Base-by-base conservation (phyloP, 2,329 filamentous ascomycete species). In the Ophiostoma perfectum region DNA sequence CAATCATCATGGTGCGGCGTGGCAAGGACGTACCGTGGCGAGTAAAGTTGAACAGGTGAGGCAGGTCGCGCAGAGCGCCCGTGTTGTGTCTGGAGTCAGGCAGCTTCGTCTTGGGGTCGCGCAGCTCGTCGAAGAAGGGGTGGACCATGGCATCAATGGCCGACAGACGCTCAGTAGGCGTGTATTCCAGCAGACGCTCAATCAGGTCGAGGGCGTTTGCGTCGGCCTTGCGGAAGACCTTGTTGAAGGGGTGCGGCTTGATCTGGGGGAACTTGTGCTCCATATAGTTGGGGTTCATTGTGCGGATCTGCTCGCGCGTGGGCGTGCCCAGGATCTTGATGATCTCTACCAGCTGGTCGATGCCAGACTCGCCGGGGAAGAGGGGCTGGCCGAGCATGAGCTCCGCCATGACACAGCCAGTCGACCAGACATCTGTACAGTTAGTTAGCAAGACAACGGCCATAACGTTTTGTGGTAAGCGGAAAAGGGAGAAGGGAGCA, bases 211-310 rank as follows among this genome's bases (percentile, higher is more conserved):
- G 96, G 52, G 95, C 94, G 75, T 92, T 93, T 44, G 88, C 85
- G 73, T 97, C 92, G 68, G 95, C 95, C 86, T 96, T 97, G 74
- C 95, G 90, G 86, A 99, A 98, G 68, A 99, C 95, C 86, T 98
- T 98, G 82, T 91, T 96, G 84, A 99, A 99, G 41, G 95, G 95
- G 77, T 99, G 95, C 69, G 95, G 95, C 84, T 99, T 99, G 83
- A 99, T 99, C 80, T 99, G 95, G 64, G 95, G 95, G 81, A 99
- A 99, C 83, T 98, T 98, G 83, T 99, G 95, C 82, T 99, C 95
- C 95, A 99, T 99, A 81, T 99, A 99, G 81, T 99, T 99, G 70
- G 95, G 95, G 80, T 99, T 99, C 95, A 99, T 99, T 73, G 95
- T 99, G 74, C 95, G 91, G 76, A 99, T 99, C 80, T 99, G 95